A percentile compares a stretch with the other conserved stretches of the same genome.
phyloP scores from a whole-genome alignment of 2,329 filamentous ascomycete species.

The Hypoxylon sp. region DNA sequence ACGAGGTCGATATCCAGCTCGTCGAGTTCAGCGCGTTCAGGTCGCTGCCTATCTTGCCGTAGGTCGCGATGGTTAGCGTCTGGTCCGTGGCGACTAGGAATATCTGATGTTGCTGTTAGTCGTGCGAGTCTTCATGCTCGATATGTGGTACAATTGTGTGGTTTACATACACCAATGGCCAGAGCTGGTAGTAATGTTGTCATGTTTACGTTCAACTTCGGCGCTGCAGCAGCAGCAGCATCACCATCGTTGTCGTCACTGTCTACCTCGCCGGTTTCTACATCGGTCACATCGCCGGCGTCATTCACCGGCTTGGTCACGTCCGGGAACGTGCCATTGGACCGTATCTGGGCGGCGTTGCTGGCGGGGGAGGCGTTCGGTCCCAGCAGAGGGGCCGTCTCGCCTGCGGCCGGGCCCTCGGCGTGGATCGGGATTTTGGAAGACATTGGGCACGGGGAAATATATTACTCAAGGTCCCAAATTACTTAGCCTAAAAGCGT shows the following conservation, averaged over 20 bases:
- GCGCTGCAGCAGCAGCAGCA: slow-evolving; percentile 40
- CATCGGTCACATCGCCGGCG: slow-evolving; percentile 28
- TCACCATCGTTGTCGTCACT: slow-evolving; percentile 43
- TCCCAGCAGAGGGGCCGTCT: slow-evolving; percentile 41
- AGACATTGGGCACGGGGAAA: too few relatives aligned
- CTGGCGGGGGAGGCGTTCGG: slow-evolving; percentile 26
- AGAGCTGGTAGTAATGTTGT: slow-evolving; percentile 42
- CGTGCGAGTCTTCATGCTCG: too few relatives aligned
- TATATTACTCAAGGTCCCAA: too few relatives aligned
- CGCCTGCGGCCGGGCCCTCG: slow-evolving; percentile 28
- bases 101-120: slow-evolving; percentile 56
- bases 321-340: slow-evolving; percentile 35
- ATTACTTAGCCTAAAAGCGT: too few relatives aligned
- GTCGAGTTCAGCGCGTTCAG: slow-evolving; percentile 77
- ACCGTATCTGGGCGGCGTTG: slow-evolving; percentile 17
- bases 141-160: too few relatives aligned
- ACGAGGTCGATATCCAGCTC: slow-evolving; percentile 52
- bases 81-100: slow-evolving; percentile 79
- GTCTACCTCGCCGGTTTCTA: slow-evolving; percentile 43
- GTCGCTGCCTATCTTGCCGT: slow-evolving; percentile 79
- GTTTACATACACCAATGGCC: slow-evolving; percentile 38
- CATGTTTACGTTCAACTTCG: slow-evolving; percentile 41
- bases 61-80: slow-evolving; percentile 80
- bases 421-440: slow-evolving; percentile 17
- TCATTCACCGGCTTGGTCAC: slow-evolving; percentile 5